Evolutionary conservation across 345 rosid species (phyloP).

Genomic region (Populus simonii): DNA sequence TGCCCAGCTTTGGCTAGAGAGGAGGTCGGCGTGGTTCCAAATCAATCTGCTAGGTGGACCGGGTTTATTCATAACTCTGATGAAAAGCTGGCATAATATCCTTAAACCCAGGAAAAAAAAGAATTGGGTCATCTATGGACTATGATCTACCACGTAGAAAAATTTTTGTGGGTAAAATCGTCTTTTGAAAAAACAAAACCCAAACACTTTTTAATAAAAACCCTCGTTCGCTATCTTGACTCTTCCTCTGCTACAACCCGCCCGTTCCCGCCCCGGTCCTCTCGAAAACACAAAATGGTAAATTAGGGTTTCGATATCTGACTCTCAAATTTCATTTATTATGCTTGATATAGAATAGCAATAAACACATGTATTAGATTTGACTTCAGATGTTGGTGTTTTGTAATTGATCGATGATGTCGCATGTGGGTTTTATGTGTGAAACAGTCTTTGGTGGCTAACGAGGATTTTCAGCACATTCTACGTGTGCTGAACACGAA

Average conservation of each 20-base stretch:
- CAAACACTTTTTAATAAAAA: neutral
- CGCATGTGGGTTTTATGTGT: neutral
- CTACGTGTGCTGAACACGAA: slow-evolving; percentile 88
- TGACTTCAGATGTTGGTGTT: too few relatives aligned
- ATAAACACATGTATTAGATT: neutral
- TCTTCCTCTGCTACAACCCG: neutral
- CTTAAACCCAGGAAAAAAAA: too few relatives aligned
- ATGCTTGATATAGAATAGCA: neutral
- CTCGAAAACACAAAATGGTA: neutral
- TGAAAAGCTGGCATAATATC: too few relatives aligned
- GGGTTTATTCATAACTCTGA: too few relatives aligned
- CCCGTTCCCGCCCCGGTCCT: neutral
- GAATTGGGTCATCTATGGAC: too few relatives aligned
- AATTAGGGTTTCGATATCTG: neutral
- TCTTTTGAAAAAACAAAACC: neutral
- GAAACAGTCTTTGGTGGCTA: slow-evolving; percentile 73
- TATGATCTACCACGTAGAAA: neutral
- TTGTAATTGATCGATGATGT: neutral
- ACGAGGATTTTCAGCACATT: slow-evolving; percentile 89
- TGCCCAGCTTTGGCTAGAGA: too few relatives aligned
- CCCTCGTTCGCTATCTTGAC: neutral
- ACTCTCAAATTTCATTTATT: too few relatives aligned
- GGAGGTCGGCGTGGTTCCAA: too few relatives aligned
- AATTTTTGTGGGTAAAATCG: neutral
- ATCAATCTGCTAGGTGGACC: too few relatives aligned